Evolutionary conservation across 2,329 filamentous ascomycete species (phyloP).

Genomic region (Diaporthe caulivora): DNA sequence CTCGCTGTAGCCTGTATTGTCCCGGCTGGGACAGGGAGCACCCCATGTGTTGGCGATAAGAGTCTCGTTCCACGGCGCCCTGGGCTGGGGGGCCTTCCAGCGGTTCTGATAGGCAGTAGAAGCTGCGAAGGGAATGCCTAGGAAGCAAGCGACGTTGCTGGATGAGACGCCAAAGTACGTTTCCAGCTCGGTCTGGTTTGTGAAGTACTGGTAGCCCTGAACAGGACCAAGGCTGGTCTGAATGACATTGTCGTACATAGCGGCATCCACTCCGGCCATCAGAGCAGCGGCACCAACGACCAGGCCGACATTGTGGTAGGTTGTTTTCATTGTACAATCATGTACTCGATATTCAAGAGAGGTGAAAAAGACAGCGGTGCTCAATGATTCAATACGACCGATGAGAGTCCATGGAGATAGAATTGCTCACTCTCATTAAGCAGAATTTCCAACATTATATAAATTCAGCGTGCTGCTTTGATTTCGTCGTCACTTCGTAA

Average conservation of each 20-base stretch:
- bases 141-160: conserved; percentile 25
- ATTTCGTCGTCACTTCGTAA: neutral
- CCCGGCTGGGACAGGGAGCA: conserved; percentile 29
- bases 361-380: neutral
- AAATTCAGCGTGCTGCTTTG: neutral
- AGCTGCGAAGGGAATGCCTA: conserved; percentile 34
- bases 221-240: conserved; percentile 32
- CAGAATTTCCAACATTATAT: neutral
- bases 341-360: neutral
- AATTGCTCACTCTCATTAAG: neutral
- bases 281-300: conserved; percentile 15
- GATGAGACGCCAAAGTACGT: conserved; percentile 23
- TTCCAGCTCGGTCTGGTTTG: conserved; percentile 28
- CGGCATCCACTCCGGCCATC: neutral
- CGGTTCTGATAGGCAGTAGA: conserved; percentile 34
- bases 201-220: conserved; percentile 32
- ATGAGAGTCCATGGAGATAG: neutral
- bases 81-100: conserved; percentile 30
- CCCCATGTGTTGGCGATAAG: conserved; percentile 40
- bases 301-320: neutral
- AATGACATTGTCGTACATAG: conserved; percentile 31
- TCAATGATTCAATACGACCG: neutral
- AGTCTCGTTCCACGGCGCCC: conserved; percentile 41
- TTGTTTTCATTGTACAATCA: neutral
- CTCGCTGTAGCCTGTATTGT: conserved; percentile 41